These are phyloP conservation scores for Camellia lanceoleosa DNA, from an alignment of 148 eudicot genomes.

Conservation along the genomic window DNA sequence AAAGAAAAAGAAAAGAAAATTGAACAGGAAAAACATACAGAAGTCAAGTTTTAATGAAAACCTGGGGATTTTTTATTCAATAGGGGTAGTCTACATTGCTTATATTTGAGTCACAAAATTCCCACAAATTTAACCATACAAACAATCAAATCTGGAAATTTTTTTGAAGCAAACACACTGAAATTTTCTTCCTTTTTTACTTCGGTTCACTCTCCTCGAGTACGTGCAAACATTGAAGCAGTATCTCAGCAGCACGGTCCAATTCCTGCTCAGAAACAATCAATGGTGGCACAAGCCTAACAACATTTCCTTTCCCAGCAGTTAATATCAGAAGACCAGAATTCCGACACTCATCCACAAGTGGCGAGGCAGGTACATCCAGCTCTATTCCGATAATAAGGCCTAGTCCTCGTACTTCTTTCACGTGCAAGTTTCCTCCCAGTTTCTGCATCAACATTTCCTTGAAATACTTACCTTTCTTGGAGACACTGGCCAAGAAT, in stretches of 20 bases:
- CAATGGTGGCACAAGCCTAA: constrained; percentile 80
- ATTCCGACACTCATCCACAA: constrained; percentile 63
- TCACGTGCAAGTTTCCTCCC: constrained; percentile 61
- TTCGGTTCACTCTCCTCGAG: constrained; percentile 26
- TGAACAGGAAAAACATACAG: too few relatives aligned
- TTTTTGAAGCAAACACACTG: too few relatives aligned
- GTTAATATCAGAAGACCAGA: constrained; percentile 72
- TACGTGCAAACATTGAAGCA: constrained; percentile 50
- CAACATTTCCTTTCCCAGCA: constrained; percentile 80
- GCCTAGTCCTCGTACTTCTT: constrained; percentile 70
- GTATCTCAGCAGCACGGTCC: constrained; percentile 54
- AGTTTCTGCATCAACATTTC: constrained; percentile 41
- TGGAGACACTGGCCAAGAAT: constrained; percentile 50
- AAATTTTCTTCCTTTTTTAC: too few relatives aligned
- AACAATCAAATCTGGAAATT: too few relatives aligned
- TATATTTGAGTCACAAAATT: too few relatives aligned
- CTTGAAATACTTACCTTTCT: constrained; percentile 57
- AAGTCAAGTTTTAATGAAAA: too few relatives aligned
- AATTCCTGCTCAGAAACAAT: constrained; percentile 63
- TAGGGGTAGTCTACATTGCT: too few relatives aligned
- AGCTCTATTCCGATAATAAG: constrained; percentile 67
- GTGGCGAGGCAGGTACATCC: constrained; percentile 55
- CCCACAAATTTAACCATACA: too few relatives aligned
- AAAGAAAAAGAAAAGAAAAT: too few relatives aligned
- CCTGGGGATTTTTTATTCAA: too few relatives aligned